A percentile compares a stretch with the other conserved stretches of the same genome.
Evolutionary conservation across 306 rosid species (phyloP).

Genomic region (Malus asiatica): DNA sequence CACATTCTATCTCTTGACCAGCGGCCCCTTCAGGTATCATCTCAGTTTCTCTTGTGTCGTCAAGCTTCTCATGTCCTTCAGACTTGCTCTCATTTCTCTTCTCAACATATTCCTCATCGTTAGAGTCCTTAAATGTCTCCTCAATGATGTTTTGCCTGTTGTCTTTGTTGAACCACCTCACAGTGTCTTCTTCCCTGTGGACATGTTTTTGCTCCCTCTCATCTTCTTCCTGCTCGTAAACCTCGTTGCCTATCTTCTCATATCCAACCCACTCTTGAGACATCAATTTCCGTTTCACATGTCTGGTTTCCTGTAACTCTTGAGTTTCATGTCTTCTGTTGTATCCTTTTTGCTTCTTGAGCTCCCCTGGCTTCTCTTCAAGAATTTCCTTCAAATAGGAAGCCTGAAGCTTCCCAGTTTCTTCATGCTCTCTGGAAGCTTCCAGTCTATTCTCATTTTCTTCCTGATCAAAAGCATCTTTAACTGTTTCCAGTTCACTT

Average conservation of each 20-base stretch:
- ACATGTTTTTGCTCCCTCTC: constrained; percentile 28
- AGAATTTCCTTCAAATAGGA: constrained; percentile 21
- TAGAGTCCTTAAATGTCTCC: constrained; percentile 24
- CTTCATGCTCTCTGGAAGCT: constrained; percentile 18
- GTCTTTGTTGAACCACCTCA: constrained; percentile 23
- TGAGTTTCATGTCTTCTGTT: constrained; percentile 15
- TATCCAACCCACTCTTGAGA: constrained; percentile 24
- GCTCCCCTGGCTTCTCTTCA: constrained; percentile 28
- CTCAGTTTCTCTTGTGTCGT: constrained; percentile 28
- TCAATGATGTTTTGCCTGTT: constrained; percentile 18
- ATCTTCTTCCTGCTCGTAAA: constrained; percentile 30
- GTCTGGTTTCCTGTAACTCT: constrained; percentile 24
- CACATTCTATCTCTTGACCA: constrained; percentile 31
- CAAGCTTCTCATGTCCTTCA: constrained; percentile 28
- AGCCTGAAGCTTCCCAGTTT: constrained; percentile 26
- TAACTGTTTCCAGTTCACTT: constrained; percentile 29
- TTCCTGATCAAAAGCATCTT: constrained; percentile 28
- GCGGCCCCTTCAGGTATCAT: constrained; percentile 30
- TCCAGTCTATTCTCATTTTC: constrained; percentile 15
- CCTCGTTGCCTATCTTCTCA: constrained; percentile 21
- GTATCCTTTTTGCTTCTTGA: constrained; percentile 15
- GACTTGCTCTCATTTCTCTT: constrained; percentile 27
- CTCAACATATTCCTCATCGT: constrained; percentile 26
- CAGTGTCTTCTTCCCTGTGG: constrained; percentile 26
- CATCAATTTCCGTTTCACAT: constrained; percentile 18